A percentile compares a stretch with the other conserved stretches of the same genome.
phyloP scores from a whole-genome alignment of 345 rosid genomes.

The Hypericum perforatum region DNA sequence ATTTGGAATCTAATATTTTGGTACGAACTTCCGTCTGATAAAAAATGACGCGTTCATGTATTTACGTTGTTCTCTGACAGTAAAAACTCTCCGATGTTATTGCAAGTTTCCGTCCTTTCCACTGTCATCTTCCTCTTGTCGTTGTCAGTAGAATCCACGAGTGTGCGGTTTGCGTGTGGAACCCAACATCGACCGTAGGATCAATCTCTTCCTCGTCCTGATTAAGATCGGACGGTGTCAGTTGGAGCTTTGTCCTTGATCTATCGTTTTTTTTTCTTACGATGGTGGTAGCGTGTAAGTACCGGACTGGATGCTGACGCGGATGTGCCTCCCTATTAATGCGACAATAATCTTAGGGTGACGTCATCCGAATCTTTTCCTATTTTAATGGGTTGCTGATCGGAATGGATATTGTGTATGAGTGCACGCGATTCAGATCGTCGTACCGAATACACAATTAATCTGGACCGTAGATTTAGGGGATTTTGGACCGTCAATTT shows the following conservation, averaged over 20 bases:
- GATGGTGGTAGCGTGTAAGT: conserved; percentile 14
- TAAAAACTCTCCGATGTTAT: too few species aligned
- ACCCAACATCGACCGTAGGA: background rate
- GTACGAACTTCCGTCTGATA: too few species aligned
- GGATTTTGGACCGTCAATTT: too few species aligned
- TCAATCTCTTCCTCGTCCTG: background rate
- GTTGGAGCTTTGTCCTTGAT: background rate
- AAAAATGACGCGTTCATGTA: conserved; percentile 5
- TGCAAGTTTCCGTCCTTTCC: background rate
- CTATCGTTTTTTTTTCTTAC: background rate
- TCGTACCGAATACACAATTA: too few species aligned
- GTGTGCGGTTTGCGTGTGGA: background rate
- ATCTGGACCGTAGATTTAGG: too few species aligned
- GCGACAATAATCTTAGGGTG: too few species aligned
- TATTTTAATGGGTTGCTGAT: too few species aligned
- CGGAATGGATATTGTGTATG: too few species aligned
- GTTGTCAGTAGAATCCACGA: conserved; percentile 4
- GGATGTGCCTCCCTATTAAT: background rate
- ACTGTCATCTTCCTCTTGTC: conserved; percentile 4
- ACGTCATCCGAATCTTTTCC: too few species aligned
- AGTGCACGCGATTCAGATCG: too few species aligned
- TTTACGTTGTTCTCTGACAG: too few species aligned
- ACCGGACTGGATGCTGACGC: conserved; percentile 20
- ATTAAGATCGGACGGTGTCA: conserved; percentile 1
- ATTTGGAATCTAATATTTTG: too few species aligned